A percentile compares a stretch with the other conserved stretches of the same genome.
Conservation (phyloP, 2,329 filamentous ascomycete species). For the Neofusicoccum sp. region DNA sequence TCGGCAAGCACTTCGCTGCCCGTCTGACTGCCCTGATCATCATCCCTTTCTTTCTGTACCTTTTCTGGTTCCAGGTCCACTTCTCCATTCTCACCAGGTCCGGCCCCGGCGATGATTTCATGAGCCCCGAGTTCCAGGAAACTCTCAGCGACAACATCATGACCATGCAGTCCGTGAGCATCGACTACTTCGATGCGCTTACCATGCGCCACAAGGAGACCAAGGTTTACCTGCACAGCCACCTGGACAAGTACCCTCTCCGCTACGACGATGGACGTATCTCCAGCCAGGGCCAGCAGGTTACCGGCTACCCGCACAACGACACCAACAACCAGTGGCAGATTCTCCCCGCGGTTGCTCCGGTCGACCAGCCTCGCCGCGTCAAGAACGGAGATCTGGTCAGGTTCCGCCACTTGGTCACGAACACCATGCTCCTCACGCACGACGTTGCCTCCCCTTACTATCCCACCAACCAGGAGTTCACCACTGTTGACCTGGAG, state of each 20-base stretch:
- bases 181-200: conserved; percentile 89
- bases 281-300: conserved; percentile 94
- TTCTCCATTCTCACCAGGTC: conserved; percentile 87
- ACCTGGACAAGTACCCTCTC: conserved; percentile 84
- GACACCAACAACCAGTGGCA: conserved; percentile 99
- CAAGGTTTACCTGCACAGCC: conserved; percentile 93
- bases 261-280: conserved; percentile 97
- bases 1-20: conserved; percentile 87
- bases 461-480: conserved; percentile 97
- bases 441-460: conserved; percentile 97
- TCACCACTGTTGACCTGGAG: conserved; percentile 77
- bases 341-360: conserved; percentile 67
- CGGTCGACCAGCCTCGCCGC: conserved; percentile 60
- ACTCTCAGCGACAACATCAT: conserved; percentile 94
- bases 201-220: conserved; percentile 96
- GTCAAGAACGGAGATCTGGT: conserved; percentile 86
- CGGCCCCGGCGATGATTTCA: conserved; percentile 96
- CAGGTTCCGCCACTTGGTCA: conserved; percentile 82
- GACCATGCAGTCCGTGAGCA: conserved; percentile 80
- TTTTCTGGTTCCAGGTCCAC: conserved; percentile 99
- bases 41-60: conserved; percentile 94
- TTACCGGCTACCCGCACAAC: conserved; percentile 96
- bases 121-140: conserved; percentile 97
- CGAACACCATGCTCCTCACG: conserved; percentile 82
- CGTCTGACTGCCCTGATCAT: conserved; percentile 84